A percentile compares a stretch with the other conserved stretches of the same genome.
Evolutionary conservation across 257 asterid genomes (phyloP).

Genomic region (Scutellaria minor): DNA sequence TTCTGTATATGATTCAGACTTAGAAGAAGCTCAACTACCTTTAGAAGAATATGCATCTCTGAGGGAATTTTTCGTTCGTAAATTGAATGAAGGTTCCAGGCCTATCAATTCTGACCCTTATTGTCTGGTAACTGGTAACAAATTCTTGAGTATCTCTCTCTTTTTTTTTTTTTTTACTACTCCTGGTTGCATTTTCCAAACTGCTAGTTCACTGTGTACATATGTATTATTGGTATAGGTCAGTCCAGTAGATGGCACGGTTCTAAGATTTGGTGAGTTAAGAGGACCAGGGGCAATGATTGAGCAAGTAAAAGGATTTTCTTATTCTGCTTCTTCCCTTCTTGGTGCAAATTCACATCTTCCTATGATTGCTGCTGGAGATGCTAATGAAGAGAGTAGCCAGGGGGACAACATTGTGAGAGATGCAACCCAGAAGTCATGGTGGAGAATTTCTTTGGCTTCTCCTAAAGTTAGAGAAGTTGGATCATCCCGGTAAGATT

Average conservation of each 20-base stretch:
- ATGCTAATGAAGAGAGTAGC: constrained; percentile 44
- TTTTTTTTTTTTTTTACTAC: constrained; percentile 30
- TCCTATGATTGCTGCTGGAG: constrained; percentile 58
- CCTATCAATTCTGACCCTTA: constrained; percentile 69
- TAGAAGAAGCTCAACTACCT: constrained; percentile 83
- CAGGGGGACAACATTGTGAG: constrained; percentile 40
- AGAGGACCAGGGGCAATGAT: constrained; percentile 86
- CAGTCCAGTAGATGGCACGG: constrained; percentile 95
- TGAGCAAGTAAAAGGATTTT: constrained; percentile 95
- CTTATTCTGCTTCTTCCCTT: constrained; percentile 84
- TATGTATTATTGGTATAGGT: constrained; percentile 49
- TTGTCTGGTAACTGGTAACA: constrained; percentile 98
- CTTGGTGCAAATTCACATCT: constrained; percentile 76
- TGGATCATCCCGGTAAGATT: constrained; percentile 60
- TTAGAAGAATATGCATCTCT: constrained; percentile 89
- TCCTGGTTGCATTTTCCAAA: constrained; percentile 26
- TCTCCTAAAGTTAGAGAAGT: constrained; percentile 84
- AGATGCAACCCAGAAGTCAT: constrained; percentile 62
- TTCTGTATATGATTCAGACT: constrained; percentile 51
- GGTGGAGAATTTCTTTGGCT: constrained; percentile 92
- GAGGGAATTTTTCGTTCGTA: constrained; percentile 78
- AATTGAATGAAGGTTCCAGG: constrained; percentile 78
- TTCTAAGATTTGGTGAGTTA: constrained; percentile 84
- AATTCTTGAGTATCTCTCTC: constrained; percentile 39
- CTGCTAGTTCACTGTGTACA: constrained; percentile 6